Percentiles rank a stretch among this genome's conserved stretches.
phyloP scores from a whole-genome alignment of 495 filamentous ascomycete genomes.

The Lasiosphaeria hispida region DNA sequence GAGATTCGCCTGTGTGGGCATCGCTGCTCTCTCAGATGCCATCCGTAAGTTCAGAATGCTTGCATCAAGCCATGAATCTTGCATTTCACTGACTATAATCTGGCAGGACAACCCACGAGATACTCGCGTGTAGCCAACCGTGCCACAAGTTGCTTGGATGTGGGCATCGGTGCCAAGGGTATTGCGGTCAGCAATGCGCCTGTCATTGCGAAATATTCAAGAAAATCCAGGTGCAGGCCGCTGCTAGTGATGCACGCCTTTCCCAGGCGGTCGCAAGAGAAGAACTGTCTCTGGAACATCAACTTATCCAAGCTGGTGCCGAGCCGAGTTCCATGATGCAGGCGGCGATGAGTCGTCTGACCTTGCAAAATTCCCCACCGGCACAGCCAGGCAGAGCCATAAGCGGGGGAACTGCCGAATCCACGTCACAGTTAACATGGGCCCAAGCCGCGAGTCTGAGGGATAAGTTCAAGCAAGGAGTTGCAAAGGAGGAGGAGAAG shows the following conservation, averaged over 20 bases:
- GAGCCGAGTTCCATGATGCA: neutral
- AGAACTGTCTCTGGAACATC: constrained; percentile 10
- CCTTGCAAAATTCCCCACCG: neutral
- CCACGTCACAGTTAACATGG: no score
- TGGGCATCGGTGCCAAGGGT: constrained; percentile 54
- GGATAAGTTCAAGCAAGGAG: neutral
- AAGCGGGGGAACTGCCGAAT: no score
- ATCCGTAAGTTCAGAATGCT: constrained; percentile 34
- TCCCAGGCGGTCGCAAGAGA: neutral
- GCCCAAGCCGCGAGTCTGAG: no score
- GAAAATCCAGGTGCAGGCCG: neutral
- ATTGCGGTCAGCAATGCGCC: constrained; percentile 41
- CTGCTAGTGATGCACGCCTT: neutral
- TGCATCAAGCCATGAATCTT: no score
- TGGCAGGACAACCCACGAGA: constrained; percentile 56
- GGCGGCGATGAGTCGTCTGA: neutral
- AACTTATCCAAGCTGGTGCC: neutral
- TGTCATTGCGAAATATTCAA: constrained; percentile 34
- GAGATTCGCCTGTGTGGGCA: constrained; percentile 44
- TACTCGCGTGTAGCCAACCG: constrained; percentile 62
- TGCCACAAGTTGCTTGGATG: constrained; percentile 60
- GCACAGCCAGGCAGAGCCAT: no score
- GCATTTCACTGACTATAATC: constrained; percentile 25
- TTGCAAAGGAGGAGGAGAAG: neutral
- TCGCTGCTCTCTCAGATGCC: constrained; percentile 43